A percentile compares a stretch with the other conserved stretches of the same genome.
These are phyloP conservation scores for Nepenthes alata DNA, from an alignment of 179 eudicot genomes.

Conservation along the genomic window DNA sequence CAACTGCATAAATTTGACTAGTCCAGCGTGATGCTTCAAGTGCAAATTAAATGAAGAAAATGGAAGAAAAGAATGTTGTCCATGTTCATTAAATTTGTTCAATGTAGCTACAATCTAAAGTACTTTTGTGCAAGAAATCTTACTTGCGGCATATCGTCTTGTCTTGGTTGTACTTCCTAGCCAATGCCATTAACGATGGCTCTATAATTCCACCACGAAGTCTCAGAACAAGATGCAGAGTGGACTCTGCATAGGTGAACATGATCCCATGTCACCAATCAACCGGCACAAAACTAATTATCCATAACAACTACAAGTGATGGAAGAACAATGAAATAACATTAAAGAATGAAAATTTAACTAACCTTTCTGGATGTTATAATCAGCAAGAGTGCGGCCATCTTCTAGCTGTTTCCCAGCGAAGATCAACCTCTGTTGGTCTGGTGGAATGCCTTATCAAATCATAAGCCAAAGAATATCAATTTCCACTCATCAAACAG, in stretches of 20 bases:
- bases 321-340: no score
- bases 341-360: neutral
- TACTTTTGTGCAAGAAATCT: neutral
- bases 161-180: conserved; percentile 40
- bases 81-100: neutral
- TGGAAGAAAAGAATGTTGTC: neutral
- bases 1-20: neutral
- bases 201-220: conserved; percentile 45
- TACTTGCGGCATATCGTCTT: conserved; percentile 48
- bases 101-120: neutral
- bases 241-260: conserved; percentile 22
- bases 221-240: conserved; percentile 43
- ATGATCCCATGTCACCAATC: neutral
- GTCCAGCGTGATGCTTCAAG: neutral
- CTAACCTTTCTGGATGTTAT: conserved; percentile 34
- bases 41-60: neutral
- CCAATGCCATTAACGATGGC: conserved; percentile 43
- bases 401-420: conserved; percentile 40
- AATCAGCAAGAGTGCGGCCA: conserved; percentile 38
- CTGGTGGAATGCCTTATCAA: conserved; percentile 27
- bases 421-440: conserved; percentile 39
- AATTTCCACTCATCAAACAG: no score
- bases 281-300: neutral
- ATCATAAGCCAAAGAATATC: neutral
- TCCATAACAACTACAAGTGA: no score